Percentiles rank a stretch among this genome's conserved stretches.
These are phyloP conservation scores for Penicillium fimorum DNA, from an alignment of 495 filamentous ascomycete species.

Conservation along the genomic window DNA sequence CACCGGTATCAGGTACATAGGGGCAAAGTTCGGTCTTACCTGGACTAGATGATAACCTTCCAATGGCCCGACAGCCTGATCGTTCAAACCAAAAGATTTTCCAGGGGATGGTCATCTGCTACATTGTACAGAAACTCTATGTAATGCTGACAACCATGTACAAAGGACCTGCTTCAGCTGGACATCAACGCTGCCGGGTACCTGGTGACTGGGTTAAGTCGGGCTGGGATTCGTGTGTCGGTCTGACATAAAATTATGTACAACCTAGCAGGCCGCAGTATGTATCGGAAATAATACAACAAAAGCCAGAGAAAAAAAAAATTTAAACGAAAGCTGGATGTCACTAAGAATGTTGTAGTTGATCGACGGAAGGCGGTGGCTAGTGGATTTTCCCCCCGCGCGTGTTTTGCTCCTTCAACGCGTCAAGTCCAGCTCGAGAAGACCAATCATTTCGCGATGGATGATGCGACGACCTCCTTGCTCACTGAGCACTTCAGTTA, in stretches of 20 bases:
- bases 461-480: slow-evolving; percentile 61
- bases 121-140: neutral
- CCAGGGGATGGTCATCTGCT: slow-evolving; percentile 3
- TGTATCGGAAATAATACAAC: neutral
- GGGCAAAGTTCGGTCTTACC: slow-evolving; percentile 7
- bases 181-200: slow-evolving; percentile 6
- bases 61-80: slow-evolving; percentile 9
- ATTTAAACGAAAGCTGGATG: neutral
- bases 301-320: neutral
- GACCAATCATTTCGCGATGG: slow-evolving; percentile 32
- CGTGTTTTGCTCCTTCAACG: slow-evolving; percentile 25
- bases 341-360: neutral
- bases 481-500: slow-evolving; percentile 96
- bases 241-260: slow-evolving; percentile 11
- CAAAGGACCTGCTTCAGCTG: slow-evolving; percentile 2
- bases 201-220: slow-evolving; percentile 9
- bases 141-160: slow-evolving; percentile 2
- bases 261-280: neutral
- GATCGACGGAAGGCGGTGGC: slow-evolving; percentile 20
- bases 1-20: neutral
- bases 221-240: neutral
- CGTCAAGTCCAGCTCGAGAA: slow-evolving; percentile 13
- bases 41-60: slow-evolving; percentile 11
- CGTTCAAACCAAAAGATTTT: neutral
- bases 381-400: slow-evolving; percentile 17